These are phyloP conservation scores for Didymellaceae sp. DNA, from an alignment of 2,329 filamentous ascomycete genomes.

Conservation along the genomic window DNA sequence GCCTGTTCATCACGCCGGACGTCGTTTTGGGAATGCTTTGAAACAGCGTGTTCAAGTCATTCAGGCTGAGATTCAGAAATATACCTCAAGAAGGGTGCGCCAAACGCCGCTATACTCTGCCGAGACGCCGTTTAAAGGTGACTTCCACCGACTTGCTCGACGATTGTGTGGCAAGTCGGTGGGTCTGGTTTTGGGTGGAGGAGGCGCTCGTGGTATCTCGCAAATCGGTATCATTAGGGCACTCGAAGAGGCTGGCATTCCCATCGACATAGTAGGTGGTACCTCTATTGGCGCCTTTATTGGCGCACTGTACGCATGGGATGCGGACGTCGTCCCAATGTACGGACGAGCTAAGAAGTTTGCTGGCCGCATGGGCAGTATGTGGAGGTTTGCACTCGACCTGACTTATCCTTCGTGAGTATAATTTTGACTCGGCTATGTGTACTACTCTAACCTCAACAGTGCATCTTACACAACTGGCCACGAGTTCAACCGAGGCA, in stretches of 20 bases:
- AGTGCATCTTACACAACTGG: slow-evolving; percentile 92
- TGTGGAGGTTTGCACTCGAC: slow-evolving; percentile 98
- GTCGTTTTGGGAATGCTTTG: slow-evolving; percentile 81
- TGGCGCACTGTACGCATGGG: slow-evolving; percentile 91
- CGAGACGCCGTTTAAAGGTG: slow-evolving; percentile 91
- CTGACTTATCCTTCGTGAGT: slow-evolving; percentile 85
- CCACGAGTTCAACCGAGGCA: slow-evolving; percentile 97
- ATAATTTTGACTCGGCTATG: not conserved
- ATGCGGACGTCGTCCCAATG: slow-evolving; percentile 96
- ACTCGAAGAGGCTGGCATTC: slow-evolving; percentile 93
- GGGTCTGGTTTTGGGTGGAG: slow-evolving; percentile 90
- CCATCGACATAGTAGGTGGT: slow-evolving; percentile 92
- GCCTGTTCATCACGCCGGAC: slow-evolving; percentile 75
- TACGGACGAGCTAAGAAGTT: slow-evolving; percentile 98
- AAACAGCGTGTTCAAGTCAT: slow-evolving; percentile 94
- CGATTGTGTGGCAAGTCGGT: slow-evolving; percentile 93
- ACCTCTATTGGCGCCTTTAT: slow-evolving; percentile 97
- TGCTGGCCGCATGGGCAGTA: slow-evolving; percentile 95
- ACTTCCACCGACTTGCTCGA: slow-evolving; percentile 91
- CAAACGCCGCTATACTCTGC: slow-evolving; percentile 89
- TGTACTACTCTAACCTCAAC: slow-evolving; percentile 16
- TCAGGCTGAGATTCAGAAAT: slow-evolving; percentile 97
- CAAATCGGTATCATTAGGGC: slow-evolving; percentile 95
- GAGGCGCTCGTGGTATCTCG: slow-evolving; percentile 87
- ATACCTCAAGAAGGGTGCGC: slow-evolving; percentile 89